Percentiles rank a stretch among this genome's conserved stretches.
These are phyloP conservation scores for Leccinum insolens DNA, from an alignment of 1,284 basidiomycete species.

Conservation along the genomic window DNA sequence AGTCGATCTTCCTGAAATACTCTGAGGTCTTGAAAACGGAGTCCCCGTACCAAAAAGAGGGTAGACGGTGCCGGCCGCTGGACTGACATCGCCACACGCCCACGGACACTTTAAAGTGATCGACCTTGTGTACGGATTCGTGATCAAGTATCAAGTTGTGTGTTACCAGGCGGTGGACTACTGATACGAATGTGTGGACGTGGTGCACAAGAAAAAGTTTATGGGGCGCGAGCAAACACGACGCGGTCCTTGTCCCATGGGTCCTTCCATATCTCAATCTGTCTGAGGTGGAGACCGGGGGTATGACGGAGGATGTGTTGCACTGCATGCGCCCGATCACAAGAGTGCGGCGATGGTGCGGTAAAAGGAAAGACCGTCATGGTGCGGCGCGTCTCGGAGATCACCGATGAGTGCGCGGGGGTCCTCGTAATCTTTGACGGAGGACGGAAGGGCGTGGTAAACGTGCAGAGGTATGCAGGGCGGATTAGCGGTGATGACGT, in stretches of 20 bases:
- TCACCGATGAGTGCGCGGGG: conserved; percentile 80
- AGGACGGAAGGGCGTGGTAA: conserved; percentile 63
- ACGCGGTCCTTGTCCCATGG: conserved; percentile 74
- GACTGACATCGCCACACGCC: conserved; percentile 6
- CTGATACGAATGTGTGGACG: conserved; percentile 1
- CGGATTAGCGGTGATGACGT: conserved; percentile 90
- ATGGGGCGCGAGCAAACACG: conserved; percentile 50
- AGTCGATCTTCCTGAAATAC: conserved; percentile 10
- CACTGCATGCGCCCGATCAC: conserved; percentile 67
- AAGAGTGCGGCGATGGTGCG: conserved; percentile 67
- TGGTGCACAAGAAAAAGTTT: conserved; percentile 3
- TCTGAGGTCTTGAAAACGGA: conserved; percentile 9
- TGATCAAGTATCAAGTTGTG: conserved; percentile 8
- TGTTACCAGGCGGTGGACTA: conserved; percentile 20
- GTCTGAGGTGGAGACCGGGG: conserved; percentile 46
- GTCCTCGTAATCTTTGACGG: conserved; percentile 82
- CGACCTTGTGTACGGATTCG: background rate
- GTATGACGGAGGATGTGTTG: conserved; percentile 53
- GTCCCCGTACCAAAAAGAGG: conserved; percentile 9
- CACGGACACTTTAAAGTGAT: conserved; percentile 12
- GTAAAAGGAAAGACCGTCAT: conserved; percentile 78
- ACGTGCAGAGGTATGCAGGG: conserved; percentile 82
- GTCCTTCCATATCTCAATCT: conserved; percentile 77
- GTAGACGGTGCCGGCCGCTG: conserved; percentile 8
- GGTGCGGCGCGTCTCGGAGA: conserved; percentile 27